Evolutionary conservation across 345 rosid species (phyloP), one percentile per base, ranked within the genome.

Genomic region (Noccaea bulbosa): DNA sequence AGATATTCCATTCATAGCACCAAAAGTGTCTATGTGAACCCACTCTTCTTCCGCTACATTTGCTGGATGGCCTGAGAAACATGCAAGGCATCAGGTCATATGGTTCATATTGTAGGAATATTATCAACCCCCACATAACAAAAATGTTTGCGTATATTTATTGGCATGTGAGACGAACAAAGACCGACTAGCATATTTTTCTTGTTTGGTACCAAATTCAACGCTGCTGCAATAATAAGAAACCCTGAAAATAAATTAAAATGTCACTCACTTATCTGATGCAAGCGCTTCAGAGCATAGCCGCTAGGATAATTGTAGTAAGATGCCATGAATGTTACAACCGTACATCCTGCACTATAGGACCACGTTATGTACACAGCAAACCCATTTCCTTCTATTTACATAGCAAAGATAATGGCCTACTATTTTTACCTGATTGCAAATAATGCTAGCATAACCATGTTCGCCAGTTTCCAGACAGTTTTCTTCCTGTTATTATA

Each of bases 1-100:
- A 50, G 98, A 94, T 75, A 94, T 94, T 37, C 99, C 99, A 83
- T 87, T 89, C 89, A 91, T 94, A 76, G 98, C 99, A 43, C 97
- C 82, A 81, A 79, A 94, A 8, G 96, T 53, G 79, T 94, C 99
- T 35, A 94, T 89, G 73, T 91, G 99, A 76, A 94, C 85, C 93
- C 82, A 85, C 91, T 79, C 84, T 67, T 66, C 77, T 54, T 79
- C 87, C 48, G 73, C 69, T n/a, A 56, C 79, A 77, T 81, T 73
- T 30, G 44, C 69, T 69, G 80, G 70, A 67, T 60, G 63, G 46
- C 89, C 97, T 91, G 87, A 4, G 39, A 72, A 52, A 56, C 16
- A 77, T 44, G 44, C 27, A 33, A 50, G 64, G 48, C 62, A 65
- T 48, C 53, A 54, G 16, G 47, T 41, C 17, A 39, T 32, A 41